phyloP scores from a whole-genome alignment of 106 monocot species.

The Amphibolis antarctica region DNA sequence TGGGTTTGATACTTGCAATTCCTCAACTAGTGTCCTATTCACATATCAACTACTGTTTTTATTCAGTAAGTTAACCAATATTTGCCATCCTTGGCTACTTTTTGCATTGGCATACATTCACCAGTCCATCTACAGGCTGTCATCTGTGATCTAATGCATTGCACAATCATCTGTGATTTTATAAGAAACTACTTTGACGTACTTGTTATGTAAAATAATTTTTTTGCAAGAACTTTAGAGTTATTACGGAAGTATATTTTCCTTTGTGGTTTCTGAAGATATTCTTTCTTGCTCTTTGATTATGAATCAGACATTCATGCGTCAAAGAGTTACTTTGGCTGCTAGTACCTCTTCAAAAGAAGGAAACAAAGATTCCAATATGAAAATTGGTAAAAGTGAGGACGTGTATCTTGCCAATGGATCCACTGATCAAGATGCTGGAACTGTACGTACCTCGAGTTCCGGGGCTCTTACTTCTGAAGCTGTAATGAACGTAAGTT shows the following conservation, averaged over 20 bases:
- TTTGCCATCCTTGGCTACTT: too few species aligned
- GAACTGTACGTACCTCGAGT: neutral
- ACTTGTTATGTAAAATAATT: neutral
- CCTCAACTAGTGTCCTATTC: too few species aligned
- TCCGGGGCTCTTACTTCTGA: neutral
- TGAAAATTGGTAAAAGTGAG: conserved; percentile 21
- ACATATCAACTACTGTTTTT: too few species aligned
- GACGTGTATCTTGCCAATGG: conserved; percentile 6
- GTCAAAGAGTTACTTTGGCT: conserved; percentile 68
- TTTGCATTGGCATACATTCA: too few species aligned
- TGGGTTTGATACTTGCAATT: too few species aligned
- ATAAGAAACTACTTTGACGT: neutral
- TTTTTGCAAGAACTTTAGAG: neutral
- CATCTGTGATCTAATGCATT: neutral
- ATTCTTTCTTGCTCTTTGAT: neutral
- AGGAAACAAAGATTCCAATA: conserved; percentile 11
- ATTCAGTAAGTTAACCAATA: too few species aligned
- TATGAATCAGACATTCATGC: conserved; percentile 76
- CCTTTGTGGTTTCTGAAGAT: neutral
- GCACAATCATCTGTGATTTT: neutral
- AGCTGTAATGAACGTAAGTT: conserved; percentile 5
- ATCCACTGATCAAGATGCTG: conserved; percentile 9
- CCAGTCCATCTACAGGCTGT: too few species aligned
- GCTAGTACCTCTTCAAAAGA: conserved; percentile 26
- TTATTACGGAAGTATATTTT: neutral